phyloP scores from a whole-genome alignment of 176 grass and related monocot genomes.

The Zoysia pacifica region DNA sequence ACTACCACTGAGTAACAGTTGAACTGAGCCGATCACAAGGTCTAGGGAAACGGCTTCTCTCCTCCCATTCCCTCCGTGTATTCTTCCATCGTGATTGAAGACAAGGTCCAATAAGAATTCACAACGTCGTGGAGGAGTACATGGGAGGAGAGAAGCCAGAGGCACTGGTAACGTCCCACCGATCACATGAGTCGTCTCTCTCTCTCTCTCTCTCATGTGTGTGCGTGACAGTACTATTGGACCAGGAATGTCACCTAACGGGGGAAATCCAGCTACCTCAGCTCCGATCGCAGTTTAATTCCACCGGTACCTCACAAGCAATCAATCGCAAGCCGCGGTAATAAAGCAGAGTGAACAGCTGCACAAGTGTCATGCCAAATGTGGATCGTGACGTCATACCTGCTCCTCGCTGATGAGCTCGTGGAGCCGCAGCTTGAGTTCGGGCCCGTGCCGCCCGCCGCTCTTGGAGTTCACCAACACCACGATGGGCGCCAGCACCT shows the following conservation, averaged over 20 bases:
- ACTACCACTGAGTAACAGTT: background rate
- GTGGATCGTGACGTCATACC: slow-evolving; percentile 48
- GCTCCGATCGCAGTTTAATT: background rate
- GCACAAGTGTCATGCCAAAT: slow-evolving; percentile 18
- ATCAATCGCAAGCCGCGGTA: background rate
- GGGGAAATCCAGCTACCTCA: background rate
- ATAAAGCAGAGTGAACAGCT: background rate
- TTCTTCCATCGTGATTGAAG: no score
- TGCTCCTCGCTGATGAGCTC: slow-evolving; percentile 93
- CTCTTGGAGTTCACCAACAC: slow-evolving; percentile 93
- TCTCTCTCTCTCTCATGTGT: background rate
- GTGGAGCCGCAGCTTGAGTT: slow-evolving; percentile 77
- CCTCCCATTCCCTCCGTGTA: no score
- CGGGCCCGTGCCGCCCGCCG: slow-evolving; percentile 77
- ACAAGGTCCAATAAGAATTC: no score
- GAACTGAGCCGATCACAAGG: slow-evolving; percentile 8
- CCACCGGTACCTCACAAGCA: background rate
- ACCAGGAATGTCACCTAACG: slow-evolving; percentile 3
- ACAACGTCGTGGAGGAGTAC: no score
- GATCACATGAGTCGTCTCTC: slow-evolving; percentile 9
- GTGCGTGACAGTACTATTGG: background rate
- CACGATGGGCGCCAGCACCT: slow-evolving; percentile 60
- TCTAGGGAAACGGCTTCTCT: background rate
- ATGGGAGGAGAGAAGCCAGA: background rate
- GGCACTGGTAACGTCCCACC: slow-evolving; percentile 2